Evolutionary conservation across 176 grass and related monocot genomes (phyloP).

Genomic region (Aegilops longissima): DNA sequence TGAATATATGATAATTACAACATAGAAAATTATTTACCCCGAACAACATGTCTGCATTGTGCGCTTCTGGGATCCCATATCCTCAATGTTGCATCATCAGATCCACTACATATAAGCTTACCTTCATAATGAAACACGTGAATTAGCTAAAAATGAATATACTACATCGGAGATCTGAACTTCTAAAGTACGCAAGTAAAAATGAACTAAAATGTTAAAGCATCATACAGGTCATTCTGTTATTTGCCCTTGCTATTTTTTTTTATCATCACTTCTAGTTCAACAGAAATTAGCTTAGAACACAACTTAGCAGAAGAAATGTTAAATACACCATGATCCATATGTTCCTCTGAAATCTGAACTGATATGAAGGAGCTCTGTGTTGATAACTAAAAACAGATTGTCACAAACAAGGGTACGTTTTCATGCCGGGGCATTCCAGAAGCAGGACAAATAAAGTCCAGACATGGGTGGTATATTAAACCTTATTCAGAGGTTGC

Average conservation of each 20-base stretch:
- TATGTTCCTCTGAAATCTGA: not conserved
- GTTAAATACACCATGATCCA: not conserved
- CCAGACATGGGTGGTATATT: not conserved
- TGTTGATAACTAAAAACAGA: not conserved
- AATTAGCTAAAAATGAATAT: not conserved
- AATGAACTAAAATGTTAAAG: not conserved
- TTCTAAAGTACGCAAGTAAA: not conserved
- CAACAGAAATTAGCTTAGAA: not conserved
- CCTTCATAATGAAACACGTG: constrained; percentile 49
- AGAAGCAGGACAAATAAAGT: not conserved
- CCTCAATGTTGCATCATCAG: constrained; percentile 79
- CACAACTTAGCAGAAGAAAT: not conserved
- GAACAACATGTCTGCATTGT: constrained; percentile 65
- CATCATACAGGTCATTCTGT: not conserved
- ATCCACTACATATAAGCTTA: constrained; percentile 86
- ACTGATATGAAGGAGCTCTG: not conserved
- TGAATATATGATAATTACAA: constrained; percentile 2
- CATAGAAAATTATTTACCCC: constrained; percentile 42
- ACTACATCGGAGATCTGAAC: not conserved
- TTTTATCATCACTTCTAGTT: not conserved
- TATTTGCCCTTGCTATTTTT: constrained; percentile 4
- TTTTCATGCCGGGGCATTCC: not conserved
- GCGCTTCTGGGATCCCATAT: constrained; percentile 87
- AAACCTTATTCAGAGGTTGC: not conserved
- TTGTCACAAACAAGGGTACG: too few species aligned